Base-by-base conservation (phyloP, 306 rosid species). In the Corylus heterophylla region DNA sequence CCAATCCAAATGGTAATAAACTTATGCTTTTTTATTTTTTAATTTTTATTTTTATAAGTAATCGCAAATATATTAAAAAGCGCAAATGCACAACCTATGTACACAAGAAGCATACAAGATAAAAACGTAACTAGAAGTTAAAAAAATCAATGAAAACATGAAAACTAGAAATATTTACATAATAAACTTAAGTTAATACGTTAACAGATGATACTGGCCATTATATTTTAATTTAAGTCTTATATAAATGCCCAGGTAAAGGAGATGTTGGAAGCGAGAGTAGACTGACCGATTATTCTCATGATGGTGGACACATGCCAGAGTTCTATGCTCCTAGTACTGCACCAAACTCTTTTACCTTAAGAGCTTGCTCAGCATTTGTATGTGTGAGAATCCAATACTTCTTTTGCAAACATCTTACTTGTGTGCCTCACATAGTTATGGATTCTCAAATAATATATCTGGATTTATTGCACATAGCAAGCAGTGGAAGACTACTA, bases 301-400 rank as follows among this genome's bases (percentile, higher is more conserved):
- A 52, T n/a, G 48, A 71, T 71, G 75, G 66, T 72, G 91, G 87
- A 74, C 81, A 67, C 79, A 71, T 29, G 74, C 69, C 78, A 49
- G 86, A 80, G 79, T 74, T 72, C 54, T 31, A 63, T 76, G 59
- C 86, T 51, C 59, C 31, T 75, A 86, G 83, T 77, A 68, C 70
- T 56, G 78, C 71, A 59, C 68, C 73, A 44, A 76, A 66, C 61
- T 74, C 87, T 71, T 86, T 82, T 71, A 47, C 78, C 76, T 80
- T 85, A 80, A 88, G 89, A 89, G 85, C 92, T 85, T 91, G 97
- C 81, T 87, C 98, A 73, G 87, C 92, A 75, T 69, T 85, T 75
- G 97, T 91, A 88, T 67, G 96, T 85, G 76, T 84, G 25, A 63
- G 71, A 49, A 39, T 59, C 62, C 52, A 71, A 16, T 27, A 49